Evolutionary conservation across 129 eudicot genomes (phyloP).

Genomic region (Escallonia rubra): DNA sequence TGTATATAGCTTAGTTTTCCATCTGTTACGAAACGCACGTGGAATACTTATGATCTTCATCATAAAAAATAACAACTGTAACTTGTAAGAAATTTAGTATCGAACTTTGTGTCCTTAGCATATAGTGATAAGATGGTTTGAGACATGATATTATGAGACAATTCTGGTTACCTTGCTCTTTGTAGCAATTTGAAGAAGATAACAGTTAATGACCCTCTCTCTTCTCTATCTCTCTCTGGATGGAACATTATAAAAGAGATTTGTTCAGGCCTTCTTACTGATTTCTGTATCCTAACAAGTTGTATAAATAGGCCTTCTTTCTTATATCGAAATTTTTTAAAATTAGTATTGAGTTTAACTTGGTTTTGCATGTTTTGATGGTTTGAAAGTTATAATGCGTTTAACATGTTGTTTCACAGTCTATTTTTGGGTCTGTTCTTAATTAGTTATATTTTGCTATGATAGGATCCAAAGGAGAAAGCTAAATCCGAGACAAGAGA

Average conservation of each 20-base stretch:
- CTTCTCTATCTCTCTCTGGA: too few species aligned
- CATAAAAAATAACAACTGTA: too few species aligned
- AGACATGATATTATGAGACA: background rate
- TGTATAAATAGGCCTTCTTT: too few species aligned
- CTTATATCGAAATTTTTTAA: background rate
- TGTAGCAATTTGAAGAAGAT: background rate
- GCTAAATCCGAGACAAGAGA: conserved; percentile 99
- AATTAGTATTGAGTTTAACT: background rate
- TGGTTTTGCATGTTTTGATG: conserved; percentile 6
- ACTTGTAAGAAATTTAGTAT: too few species aligned
- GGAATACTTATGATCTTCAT: background rate
- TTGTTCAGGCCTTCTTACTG: too few species aligned
- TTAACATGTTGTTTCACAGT: background rate
- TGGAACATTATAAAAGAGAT: too few species aligned
- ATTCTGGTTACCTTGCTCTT: background rate
- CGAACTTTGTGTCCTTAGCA: too few species aligned
- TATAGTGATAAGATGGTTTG: too few species aligned
- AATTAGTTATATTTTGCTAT: conserved; percentile 14
- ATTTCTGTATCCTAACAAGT: too few species aligned
- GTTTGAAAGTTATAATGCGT: background rate
- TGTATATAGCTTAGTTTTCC: background rate
- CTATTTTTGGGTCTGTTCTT: background rate
- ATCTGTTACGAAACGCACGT: background rate
- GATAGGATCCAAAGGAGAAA: conserved; percentile 94
- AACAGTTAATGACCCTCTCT: too few species aligned